These are phyloP conservation scores for Leishmania tarentolae DNA, from an alignment of 208 protist genomes.

Conservation along the genomic window DNA sequence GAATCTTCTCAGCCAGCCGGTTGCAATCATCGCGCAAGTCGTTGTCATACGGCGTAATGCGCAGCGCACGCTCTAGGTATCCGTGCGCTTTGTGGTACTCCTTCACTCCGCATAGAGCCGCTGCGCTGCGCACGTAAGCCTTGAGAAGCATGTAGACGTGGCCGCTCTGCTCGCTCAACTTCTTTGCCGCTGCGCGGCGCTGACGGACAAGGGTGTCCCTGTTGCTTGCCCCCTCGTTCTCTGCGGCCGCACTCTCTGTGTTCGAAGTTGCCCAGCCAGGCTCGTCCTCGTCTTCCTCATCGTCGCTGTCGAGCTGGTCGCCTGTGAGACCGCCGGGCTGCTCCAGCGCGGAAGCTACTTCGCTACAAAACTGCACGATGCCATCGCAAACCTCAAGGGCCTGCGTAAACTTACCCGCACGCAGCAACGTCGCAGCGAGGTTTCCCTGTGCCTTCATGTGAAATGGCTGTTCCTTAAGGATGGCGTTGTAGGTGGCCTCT, in stretches of 20 bases:
- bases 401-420: constrained; percentile 64
- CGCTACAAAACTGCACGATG: constrained; percentile 75
- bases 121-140: constrained; percentile 87
- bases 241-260: neutral
- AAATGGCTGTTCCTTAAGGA: constrained; percentile 62
- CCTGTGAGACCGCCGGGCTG: constrained; percentile 56
- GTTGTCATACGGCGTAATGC: constrained; percentile 93
- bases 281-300: constrained; percentile 83
- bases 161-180: constrained; percentile 69
- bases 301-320: constrained; percentile 70
- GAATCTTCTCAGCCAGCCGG: constrained; percentile 86
- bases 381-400: constrained; percentile 67
- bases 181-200: constrained; percentile 62
- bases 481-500: constrained; percentile 59
- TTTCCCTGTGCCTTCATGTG: constrained; percentile 76
- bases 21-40: constrained; percentile 90
- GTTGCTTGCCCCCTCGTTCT: constrained; percentile 11
- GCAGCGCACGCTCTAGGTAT: constrained; percentile 80
- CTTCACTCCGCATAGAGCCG: constrained; percentile 80
- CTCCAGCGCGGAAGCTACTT: constrained; percentile 85
- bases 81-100: constrained; percentile 74
- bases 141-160: constrained; percentile 93
- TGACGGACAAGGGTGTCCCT: constrained; percentile 36
- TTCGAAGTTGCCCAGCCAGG: constrained; percentile 7
- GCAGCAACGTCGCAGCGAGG: constrained; percentile 69